Percentiles rank a stretch among this genome's conserved stretches.
These are phyloP conservation scores for Clitoria ternatea DNA, from an alignment of 306 rosid genomes.

Conservation along the genomic window DNA sequence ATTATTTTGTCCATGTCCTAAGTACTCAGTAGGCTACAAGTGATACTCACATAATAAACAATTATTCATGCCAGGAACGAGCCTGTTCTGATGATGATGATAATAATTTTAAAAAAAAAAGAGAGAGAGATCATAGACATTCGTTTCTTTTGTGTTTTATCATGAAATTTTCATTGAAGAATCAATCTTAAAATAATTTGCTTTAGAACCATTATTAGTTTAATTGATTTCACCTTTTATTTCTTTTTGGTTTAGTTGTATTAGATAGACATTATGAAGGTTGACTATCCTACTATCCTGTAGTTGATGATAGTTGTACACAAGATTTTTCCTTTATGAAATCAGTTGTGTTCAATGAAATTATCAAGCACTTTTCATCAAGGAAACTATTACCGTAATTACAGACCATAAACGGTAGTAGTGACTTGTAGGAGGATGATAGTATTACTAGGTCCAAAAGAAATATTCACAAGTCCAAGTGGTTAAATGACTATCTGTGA, in stretches of 20 bases:
- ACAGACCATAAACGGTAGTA: neutral
- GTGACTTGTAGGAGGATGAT: too few species aligned
- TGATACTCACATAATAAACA: neutral
- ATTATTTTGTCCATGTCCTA: neutral
- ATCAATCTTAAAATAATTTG: neutral
- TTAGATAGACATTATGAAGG: neutral
- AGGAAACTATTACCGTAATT: neutral
- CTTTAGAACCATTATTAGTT: neutral
- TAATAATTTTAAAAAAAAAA: too few species aligned
- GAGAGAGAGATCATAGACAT: neutral
- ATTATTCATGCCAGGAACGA: neutral
- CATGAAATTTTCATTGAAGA: neutral
- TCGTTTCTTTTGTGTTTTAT: neutral
- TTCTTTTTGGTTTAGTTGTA: neutral
- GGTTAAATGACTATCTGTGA: too few species aligned
- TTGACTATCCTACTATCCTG: neutral
- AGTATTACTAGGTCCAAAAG: too few species aligned
- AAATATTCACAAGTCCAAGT: too few species aligned
- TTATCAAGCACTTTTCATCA: neutral
- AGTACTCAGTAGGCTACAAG: neutral
- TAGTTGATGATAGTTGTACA: neutral
- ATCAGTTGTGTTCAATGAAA: neutral
- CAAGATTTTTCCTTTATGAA: neutral
- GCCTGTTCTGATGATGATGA: neutral
- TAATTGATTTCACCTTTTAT: neutral